Conservation (phyloP, 768 basidiomycete species). For the Termitomyces sp. region DNA sequence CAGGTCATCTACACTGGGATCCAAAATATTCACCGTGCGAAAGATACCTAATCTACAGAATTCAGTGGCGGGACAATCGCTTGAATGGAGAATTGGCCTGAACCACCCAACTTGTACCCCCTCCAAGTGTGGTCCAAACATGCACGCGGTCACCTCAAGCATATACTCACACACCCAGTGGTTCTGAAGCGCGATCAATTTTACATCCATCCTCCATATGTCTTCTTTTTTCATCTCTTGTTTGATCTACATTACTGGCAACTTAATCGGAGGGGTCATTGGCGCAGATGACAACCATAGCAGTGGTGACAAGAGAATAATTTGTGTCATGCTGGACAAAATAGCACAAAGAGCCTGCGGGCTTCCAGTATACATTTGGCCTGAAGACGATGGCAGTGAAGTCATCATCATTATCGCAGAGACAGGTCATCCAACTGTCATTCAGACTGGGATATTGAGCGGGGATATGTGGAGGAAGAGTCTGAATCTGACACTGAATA, state of each 20-base stretch:
- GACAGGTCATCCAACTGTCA: not conserved
- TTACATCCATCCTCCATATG: not conserved
- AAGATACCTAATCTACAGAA: not conserved
- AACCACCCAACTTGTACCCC: no score
- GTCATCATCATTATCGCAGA: not conserved
- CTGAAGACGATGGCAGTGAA: not conserved
- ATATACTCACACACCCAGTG: not conserved
- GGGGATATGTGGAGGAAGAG: slow-evolving; percentile 4
- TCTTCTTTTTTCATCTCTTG: not conserved
- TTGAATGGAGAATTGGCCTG: no score
- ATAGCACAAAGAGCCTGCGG: not conserved
- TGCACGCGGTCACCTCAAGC: no score
- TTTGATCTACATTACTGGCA: no score
- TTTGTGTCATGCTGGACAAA: slow-evolving; percentile 1
- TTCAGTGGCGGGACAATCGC: no score
- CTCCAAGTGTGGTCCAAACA: not conserved
- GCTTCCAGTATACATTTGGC: no score
- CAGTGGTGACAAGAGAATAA: not conserved
- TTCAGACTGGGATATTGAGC: not conserved
- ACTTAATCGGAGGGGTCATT: not conserved
- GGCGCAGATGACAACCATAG: not conserved
- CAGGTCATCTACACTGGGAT: not conserved
- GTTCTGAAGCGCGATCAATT: not conserved
- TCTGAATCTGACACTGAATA: no score
- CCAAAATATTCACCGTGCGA: not conserved